Percentiles rank a stretch among this genome's conserved stretches.
Conservation (phyloP, 129 eudicot genomes). For the Escallonia rubra region DNA sequence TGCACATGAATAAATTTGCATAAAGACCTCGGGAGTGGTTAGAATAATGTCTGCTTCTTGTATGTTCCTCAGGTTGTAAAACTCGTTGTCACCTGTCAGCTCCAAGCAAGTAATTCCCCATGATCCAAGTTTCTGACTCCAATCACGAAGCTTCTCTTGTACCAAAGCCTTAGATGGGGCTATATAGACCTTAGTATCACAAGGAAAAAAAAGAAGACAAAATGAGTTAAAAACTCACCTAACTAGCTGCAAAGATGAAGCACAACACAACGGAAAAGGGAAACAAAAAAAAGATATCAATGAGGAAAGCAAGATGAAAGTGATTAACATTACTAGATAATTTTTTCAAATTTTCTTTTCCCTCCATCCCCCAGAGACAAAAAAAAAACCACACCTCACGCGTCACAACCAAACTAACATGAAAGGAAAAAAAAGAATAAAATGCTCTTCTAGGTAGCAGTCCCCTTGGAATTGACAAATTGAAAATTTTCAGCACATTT, state of each 20-base stretch:
- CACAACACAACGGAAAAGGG: conserved; percentile 5
- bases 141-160: conserved; percentile 95
- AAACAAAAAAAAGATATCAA: neutral
- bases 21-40: conserved; percentile 93
- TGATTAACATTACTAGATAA: neutral
- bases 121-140: conserved; percentile 77
- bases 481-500: conserved; percentile 7
- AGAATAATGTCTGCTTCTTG: conserved; percentile 95
- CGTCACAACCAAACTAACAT: neutral
- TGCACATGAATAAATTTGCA: neutral
- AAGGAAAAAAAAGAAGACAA: conserved; percentile 12
- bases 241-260: conserved; percentile 7
- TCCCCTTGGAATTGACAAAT: conserved; percentile 1
- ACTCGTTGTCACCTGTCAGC: conserved; percentile 94
- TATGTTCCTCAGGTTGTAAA: conserved; percentile 55
- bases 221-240: conserved; percentile 1
- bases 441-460: neutral
- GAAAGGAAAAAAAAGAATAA: neutral
- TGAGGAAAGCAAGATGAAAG: neutral
- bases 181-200: conserved; percentile 63
- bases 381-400: neutral
- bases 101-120: conserved; percentile 91
- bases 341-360: neutral
- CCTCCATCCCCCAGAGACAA: too few relatives aligned
- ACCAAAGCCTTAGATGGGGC: conserved; percentile 99